A percentile compares a stretch with the other conserved stretches of the same genome.
These are phyloP conservation scores for Inga laurina DNA, from an alignment of 306 rosid genomes.

Conservation along the genomic window DNA sequence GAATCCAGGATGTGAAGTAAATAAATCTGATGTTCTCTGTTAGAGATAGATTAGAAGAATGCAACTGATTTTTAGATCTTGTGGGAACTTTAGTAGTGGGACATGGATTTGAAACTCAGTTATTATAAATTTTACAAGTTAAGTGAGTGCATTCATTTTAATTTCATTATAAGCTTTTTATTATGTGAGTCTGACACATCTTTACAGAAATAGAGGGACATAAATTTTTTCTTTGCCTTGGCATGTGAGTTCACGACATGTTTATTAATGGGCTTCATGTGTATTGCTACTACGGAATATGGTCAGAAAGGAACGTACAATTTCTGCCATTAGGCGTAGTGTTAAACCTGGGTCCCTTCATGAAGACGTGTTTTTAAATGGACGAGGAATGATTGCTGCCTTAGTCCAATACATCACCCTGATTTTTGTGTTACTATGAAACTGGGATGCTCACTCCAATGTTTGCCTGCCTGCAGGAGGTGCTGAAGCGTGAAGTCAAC, in stretches of 20 bases:
- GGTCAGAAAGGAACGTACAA: neutral
- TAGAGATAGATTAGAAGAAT: conserved; percentile 16
- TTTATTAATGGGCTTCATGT: conserved; percentile 9
- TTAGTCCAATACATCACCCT: neutral
- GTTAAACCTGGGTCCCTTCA: neutral
- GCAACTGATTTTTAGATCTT: neutral
- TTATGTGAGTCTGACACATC: conserved; percentile 9
- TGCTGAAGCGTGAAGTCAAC: conserved; percentile 67
- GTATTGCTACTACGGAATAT: conserved; percentile 2
- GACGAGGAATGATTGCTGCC: neutral
- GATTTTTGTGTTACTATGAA: conserved; percentile 32
- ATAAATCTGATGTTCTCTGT: conserved; percentile 8
- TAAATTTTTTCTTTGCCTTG: neutral
- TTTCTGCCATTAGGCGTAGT: neutral
- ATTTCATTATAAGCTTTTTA: conserved; percentile 13
- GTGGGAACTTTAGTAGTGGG: neutral
- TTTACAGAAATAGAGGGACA: neutral
- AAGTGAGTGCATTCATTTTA: neutral
- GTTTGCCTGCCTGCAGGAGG: conserved; percentile 60
- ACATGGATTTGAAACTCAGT: neutral
- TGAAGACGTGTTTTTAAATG: neutral
- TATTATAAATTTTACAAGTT: neutral
- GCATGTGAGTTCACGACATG: neutral
- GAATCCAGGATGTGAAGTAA: conserved; percentile 1
- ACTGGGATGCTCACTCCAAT: neutral